phyloP scores from a whole-genome alignment of 2,329 filamentous ascomycete species.

The Ambrosiella beaveri region DNA sequence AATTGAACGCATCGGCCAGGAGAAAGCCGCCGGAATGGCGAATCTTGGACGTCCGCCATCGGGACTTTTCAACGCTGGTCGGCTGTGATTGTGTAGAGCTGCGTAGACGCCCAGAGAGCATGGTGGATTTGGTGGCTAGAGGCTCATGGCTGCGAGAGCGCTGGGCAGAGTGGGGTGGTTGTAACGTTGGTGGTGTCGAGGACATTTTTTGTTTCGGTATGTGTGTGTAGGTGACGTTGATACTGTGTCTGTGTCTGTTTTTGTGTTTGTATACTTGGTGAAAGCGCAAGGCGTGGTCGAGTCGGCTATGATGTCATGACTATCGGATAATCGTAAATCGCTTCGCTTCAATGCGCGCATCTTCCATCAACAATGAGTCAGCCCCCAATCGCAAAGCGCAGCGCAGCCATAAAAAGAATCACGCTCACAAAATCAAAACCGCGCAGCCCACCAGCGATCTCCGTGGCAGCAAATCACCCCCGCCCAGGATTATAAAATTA shows the following conservation, averaged over 20 bases:
- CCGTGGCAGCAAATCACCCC: no score
- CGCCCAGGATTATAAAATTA: no score
- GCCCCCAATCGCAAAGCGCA: no score
- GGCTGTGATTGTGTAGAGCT: neutral
- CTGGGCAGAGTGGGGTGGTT: neutral
- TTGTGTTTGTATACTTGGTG: neutral
- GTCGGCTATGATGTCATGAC: no score
- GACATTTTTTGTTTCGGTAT: neutral
- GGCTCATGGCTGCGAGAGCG: neutral
- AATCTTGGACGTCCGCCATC: constrained; percentile 23
- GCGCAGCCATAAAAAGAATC: no score
- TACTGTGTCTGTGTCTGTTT: neutral
- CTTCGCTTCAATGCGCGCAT: no score
- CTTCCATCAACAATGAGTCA: no score
- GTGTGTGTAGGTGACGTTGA: neutral
- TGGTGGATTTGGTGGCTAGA: neutral
- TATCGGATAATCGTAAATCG: no score
- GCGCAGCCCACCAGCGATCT: no score
- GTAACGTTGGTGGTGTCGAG: neutral
- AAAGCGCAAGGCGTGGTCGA: no score
- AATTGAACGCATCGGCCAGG: constrained; percentile 27
- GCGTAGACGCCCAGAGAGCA: neutral
- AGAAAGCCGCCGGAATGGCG: constrained; percentile 34
- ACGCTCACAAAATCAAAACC: no score
- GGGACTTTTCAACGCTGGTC: neutral